Base-by-base conservation (phyloP, 1,139 yeast species). In the Geotrichum carabidarum region DNA sequence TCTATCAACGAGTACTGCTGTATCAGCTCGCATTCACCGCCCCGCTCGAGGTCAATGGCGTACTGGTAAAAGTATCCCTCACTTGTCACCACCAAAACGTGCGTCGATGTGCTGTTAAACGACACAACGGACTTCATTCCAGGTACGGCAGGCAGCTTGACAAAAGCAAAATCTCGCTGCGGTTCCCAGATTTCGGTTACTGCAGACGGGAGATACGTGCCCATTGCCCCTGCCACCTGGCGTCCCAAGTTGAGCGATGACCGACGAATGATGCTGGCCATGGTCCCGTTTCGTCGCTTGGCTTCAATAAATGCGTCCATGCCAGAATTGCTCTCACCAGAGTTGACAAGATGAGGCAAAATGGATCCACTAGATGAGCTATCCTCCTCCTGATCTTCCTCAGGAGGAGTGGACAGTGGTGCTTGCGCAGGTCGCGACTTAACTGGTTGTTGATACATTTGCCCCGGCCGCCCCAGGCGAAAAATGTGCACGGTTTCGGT, bases 401-500 rank as follows among this genome's bases (percentile, higher is more conserved):
- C 38, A 12, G 56, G 55, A 34, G 36, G 50, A 17, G 50, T 47
- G 46, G 34, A 31, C 32, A 43, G n/a, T 34, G 38, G 43, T 22
- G 17, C 40, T 37, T 37, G 46, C 18, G 14, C 32, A 15, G 31
- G 40, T 38, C 9, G 44, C 34, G 30, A 49, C 48, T 14, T 40
- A 44, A 41, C 41, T 12, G 48, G 51, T 32, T 45, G 49, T 32
- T 45, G 49, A 35, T 43, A 35, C 7, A 32, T 22, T 14, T 50
- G 47, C 4, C 55, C 61, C 6, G 62, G 59, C 34, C 60, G 56
- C 4, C 63, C 58, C 43, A 73, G 66, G 57, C 90, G 78, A 74
- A 93, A 93, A 22, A 93, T 82, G 68, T 93, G 99, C 12, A 93
- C 95, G 0, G 99, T 93, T 57, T 87, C 95, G 36, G 96, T 88